A percentile compares a stretch with the other conserved stretches of the same genome.
Evolutionary conservation across 306 rosid genomes (phyloP).

Genomic region (Sicyos baderoa): DNA sequence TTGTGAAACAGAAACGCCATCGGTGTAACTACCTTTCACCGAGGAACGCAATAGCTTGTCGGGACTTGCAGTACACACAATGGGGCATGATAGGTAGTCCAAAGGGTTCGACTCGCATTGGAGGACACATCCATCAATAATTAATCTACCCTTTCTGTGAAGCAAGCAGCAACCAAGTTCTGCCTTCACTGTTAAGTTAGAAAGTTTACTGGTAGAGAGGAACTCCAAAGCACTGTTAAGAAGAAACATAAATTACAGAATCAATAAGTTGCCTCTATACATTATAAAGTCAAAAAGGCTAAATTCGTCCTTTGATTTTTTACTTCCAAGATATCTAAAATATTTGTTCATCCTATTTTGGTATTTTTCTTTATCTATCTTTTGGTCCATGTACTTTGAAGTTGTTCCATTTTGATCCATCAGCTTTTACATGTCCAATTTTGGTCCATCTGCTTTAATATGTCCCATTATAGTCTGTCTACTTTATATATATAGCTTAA

Average conservation of each 20-base stretch:
- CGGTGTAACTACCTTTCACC: conserved; percentile 30
- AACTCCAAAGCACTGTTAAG: conserved; percentile 81
- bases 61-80: conserved; percentile 60
- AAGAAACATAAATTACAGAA: conserved; percentile 23
- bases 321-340: background rate
- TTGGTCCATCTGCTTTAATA: too few species aligned
- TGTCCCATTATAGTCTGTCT: too few species aligned
- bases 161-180: conserved; percentile 95
- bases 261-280: background rate
- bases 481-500: too few species aligned
- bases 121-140: conserved; percentile 71
- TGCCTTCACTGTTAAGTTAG: conserved; percentile 79
- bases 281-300: background rate
- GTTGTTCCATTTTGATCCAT: too few species aligned
- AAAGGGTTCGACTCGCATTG: conserved; percentile 82
- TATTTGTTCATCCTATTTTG: background rate
- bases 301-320: background rate
- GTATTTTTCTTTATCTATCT: background rate
- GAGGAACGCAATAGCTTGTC: conserved; percentile 35
- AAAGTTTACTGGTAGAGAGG: conserved; percentile 75
- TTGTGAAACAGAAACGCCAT: conserved; percentile 75
- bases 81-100: conserved; percentile 80
- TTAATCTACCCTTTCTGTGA: conserved; percentile 83
- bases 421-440: too few species aligned
- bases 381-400: too few species aligned